Evolutionary conservation across 176 grass and related monocot genomes (phyloP).

Genomic region (Phoenix dactylifera): DNA sequence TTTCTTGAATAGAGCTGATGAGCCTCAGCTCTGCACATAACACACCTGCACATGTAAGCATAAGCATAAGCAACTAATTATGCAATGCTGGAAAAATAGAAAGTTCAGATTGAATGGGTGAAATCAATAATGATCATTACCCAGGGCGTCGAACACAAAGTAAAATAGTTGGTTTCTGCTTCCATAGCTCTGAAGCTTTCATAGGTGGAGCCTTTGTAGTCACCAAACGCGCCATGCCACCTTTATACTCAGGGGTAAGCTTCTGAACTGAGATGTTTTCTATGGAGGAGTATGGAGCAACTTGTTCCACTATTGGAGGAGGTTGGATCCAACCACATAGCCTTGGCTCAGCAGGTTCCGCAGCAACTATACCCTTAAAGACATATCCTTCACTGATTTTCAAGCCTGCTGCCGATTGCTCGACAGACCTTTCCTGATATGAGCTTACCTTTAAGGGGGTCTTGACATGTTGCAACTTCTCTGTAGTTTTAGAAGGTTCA

Average conservation of each 20-base stretch:
- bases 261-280: conserved; percentile 4
- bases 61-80: no score
- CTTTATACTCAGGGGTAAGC: conserved; percentile 1
- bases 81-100: no score
- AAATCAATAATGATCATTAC: neutral
- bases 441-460: neutral
- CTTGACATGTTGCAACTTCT: neutral
- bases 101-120: no score
- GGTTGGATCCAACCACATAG: conserved; percentile 1
- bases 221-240: neutral
- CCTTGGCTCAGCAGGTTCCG: neutral
- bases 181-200: neutral
- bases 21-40: conserved; percentile 4
- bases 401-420: neutral
- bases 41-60: neutral
- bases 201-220: neutral
- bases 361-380: neutral
- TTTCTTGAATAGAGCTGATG: conserved; percentile 1
- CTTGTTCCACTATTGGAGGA: neutral
- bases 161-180: neutral
- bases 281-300: neutral
- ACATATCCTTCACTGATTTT: neutral
- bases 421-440: neutral
- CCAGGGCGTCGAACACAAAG: neutral
- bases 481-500: neutral